Conservation (phyloP, 345 rosid species). For the Rhodamnia rubescens region DNA sequence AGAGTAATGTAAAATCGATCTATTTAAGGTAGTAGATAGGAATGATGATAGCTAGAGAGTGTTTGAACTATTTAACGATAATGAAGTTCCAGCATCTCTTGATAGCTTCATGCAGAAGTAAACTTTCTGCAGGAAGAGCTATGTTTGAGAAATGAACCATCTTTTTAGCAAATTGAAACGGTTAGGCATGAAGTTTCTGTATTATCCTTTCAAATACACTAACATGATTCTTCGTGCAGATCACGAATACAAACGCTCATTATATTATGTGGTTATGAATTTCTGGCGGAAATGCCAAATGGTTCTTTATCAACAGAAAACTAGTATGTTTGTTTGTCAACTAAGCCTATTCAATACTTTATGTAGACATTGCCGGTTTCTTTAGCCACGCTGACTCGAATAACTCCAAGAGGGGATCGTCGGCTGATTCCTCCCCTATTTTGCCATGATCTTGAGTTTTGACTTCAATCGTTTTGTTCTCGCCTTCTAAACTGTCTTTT, state of each 20-base stretch:
- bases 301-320: neutral
- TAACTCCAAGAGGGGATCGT: slow-evolving; percentile 33
- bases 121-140: neutral
- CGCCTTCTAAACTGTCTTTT: neutral
- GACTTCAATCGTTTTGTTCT: neutral
- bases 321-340: neutral
- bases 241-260: neutral
- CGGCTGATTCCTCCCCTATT: neutral
- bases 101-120: neutral
- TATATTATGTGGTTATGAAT: neutral
- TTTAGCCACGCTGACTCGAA: slow-evolving; percentile 48
- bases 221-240: neutral
- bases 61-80: neutral
- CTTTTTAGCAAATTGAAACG: neutral
- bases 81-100: neutral
- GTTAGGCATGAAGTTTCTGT: neutral
- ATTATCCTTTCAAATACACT: neutral
- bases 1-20: too few relatives aligned
- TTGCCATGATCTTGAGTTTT: neutral
- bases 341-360: neutral
- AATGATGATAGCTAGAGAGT: neutral
- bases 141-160: neutral
- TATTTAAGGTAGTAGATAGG: neutral
- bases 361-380: slow-evolving; percentile 2
- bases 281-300: neutral